Base-by-base conservation (phyloP, 306 rosid genomes). In the Prunus dulcis region DNA sequence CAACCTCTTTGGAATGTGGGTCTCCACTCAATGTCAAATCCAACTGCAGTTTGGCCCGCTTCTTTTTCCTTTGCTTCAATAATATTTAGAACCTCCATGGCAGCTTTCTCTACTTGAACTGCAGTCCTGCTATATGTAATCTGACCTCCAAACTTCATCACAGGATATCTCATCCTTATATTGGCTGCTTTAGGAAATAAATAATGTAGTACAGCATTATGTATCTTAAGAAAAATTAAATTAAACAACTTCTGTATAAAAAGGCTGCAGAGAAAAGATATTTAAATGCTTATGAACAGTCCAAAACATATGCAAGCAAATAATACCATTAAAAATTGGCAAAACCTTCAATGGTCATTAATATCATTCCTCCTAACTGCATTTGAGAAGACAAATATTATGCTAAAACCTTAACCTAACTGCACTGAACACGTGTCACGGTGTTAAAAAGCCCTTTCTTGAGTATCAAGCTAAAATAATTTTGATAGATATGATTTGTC, bases 21-120 rank as follows among this genome's bases (percentile, higher is more conserved):
- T 76, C 52, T 89, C 98, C 98, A 93, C 79, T 93, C 97, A n/a
- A 93, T 87, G 74, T 93, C 93, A 73, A 91, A 80, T 66, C 96
- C 97, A 50, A 94, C 53, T 43, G 74, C 80, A 80, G 64, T 72
- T 84, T 78, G 87, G 55, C 77, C 73, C 76, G 50, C 66, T 62
- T 80, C 73, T 63, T 71, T 82, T 72, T 69, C 86, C 86, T 74
- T 87, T 58, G 78, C 78, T 63, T 78, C 65, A 38, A 86, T 28
- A 66, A 20, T 23, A 38, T 81, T 79, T 17, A 84, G 58, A 50
- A 91, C 70, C 72, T 84, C 83, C 69, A 64, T 20, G 34, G 89
- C 84, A 34, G 92, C 87, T 80, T 82, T 83, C 62, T 93, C 89
- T 3, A 89, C 96, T 5, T 85, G 90, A 62, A 62, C 71, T 50